Evolutionary conservation across 208 protist species (phyloP), one percentile per base, ranked within the genome.

Genomic region (Blastocrithidia nonstop): DNA sequence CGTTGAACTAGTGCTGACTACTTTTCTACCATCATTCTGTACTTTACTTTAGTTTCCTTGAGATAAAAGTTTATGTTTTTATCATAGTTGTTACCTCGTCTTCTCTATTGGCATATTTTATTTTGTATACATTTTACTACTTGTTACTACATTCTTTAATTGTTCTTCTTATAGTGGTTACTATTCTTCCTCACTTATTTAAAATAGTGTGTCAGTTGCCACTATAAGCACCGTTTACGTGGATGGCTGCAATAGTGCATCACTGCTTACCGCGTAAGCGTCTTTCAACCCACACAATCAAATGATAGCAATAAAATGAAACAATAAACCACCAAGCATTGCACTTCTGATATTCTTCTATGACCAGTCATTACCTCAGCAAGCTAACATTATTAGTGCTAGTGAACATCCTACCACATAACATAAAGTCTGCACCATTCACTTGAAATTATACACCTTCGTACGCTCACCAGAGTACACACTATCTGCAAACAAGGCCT

Each of bases 381-480:
- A 2, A 3, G 48, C 3, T 16, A 79, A 54, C 50, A 80, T 42
- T 6, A 68, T 20, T 38, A 77, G 46, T 7, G 60, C 57, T 1
- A 33, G 15, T 4, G 53, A 19, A 37, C 64, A 77, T 16, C 75
- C 75, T 3, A 80, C 58, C n/a, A 62, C 52, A 32, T 61, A 66
- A 45, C 60, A 74, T 26, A 74, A 17, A 1, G 59, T 61, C 53
- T 77, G 63, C 38, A 62, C 61, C 9, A 77, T 73, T 68, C 72
- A 82, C 57, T 82, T 82, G 15, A 69, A 21, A 44, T 73, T 82
- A 53, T 82, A 82, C 6, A 71, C 55, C 31, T 61, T 57, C 19
- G 55, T 55, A 2, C 67, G 59, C 3, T 39, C 37, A 16, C 65
- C 66, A 1, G 43, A 58, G 29, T 53, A 50, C 1, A 78, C 53